Evolutionary conservation across 2,329 filamentous ascomycete species (phyloP), one percentile per base, ranked within the genome.

Genomic region (Geoglossum cookeanum): DNA sequence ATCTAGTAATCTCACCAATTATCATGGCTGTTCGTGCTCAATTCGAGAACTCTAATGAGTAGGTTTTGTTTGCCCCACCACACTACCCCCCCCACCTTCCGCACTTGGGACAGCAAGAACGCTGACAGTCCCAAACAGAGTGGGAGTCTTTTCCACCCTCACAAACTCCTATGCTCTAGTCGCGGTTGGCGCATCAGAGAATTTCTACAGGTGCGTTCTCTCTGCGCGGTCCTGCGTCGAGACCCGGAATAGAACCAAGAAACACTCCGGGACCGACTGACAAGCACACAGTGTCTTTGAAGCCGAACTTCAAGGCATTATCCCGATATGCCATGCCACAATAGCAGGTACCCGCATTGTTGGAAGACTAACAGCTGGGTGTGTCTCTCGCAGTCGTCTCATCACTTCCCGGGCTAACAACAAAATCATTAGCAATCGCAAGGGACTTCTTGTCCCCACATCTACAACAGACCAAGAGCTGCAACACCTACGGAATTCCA

Each of bases 161-260:
- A 98, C 92, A 64, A 98, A 98, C 74, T 91, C 88, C 60, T 98
- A 95, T 73, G 89, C 90, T 65, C 79, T 98, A 66, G 88, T 96
- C 65, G 90, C 91, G 62, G 81, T 95, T 63, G 92, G 92, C 68
- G 90, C 87, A 65, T 95, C 88, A 68, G 90, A 96, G 78, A 97
- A 97, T 80, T 98, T 98, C 74, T 97, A 97, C 82, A 90, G 81
- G 81, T 84, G 70, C 61, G 71, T 63, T 56, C 60, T 8, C 27
- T 17, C 9, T 13, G 13, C 39, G 30, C 9, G 5, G 4, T 30
- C 9, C 9, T n/a, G 3, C 11, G n/a, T 11, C 8, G 22, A 15
- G 27, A 37, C 39, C 8, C 30, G 17, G 48, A 30, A 39, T 2
- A 39, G 33, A 57, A 30, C 64, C 67, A 52, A 68, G 58, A 57